A percentile compares a stretch with the other conserved stretches of the same genome.
phyloP scores from a whole-genome alignment of 331 rosid genomes.

The Malus hybrid region DNA sequence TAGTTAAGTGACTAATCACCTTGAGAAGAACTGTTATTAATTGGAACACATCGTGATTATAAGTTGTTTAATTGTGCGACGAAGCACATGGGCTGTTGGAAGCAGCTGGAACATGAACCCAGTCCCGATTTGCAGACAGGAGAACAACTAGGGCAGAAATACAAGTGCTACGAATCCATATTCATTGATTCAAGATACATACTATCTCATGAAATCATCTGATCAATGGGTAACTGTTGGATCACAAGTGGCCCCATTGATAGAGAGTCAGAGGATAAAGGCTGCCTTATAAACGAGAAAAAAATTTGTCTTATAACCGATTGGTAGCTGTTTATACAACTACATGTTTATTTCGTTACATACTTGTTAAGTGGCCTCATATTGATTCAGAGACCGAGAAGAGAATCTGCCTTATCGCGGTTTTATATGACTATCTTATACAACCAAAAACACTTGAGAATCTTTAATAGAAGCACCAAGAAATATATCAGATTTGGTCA shows the following conservation, averaged over 20 bases:
- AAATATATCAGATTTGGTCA: constrained; percentile 2
- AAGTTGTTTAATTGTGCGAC: not conserved
- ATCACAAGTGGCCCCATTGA: constrained; percentile 9
- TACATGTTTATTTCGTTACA: no score
- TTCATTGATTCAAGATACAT: constrained; percentile 35
- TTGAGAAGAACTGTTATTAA: no score
- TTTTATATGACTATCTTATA: no score
- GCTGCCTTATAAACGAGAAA: no score
- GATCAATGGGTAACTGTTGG: not conserved
- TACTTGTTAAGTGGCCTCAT: no score
- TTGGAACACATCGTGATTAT: no score
- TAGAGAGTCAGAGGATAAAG: not conserved
- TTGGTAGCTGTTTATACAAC: no score
- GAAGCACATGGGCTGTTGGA: constrained; percentile 42
- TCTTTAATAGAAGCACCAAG: not conserved
- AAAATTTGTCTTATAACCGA: no score
- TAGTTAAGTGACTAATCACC: not conserved
- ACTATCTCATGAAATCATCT: not conserved
- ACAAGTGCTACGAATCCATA: not conserved
- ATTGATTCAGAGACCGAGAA: no score
- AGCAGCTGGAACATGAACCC: not conserved
- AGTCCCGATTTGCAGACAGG: constrained; percentile 1
- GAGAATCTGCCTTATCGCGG: no score
- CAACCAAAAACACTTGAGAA: no score
- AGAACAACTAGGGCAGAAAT: not conserved